These are phyloP conservation scores for Astrothelium subdiscretum DNA, from an alignment of 495 filamentous ascomycete species.

Conservation along the genomic window DNA sequence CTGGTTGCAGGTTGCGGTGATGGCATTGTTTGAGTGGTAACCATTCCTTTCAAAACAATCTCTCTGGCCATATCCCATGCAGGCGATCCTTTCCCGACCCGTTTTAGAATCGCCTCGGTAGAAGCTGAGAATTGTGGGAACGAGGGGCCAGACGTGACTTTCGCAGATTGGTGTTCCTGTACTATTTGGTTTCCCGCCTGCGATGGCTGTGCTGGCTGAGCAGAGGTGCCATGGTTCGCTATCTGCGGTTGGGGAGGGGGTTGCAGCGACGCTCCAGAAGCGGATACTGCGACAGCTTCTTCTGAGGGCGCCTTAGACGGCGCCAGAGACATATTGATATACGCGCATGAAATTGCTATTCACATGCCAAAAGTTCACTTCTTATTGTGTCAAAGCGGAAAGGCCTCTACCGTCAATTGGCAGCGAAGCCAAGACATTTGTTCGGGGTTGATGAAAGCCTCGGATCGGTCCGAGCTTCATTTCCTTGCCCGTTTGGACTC, in stretches of 20 bases:
- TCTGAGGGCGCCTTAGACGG: not conserved
- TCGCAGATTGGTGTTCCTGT: not conserved
- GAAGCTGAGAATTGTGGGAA: slow-evolving; percentile 19
- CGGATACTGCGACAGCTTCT: not conserved
- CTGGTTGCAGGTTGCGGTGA: slow-evolving; percentile 19
- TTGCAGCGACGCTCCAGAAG: not conserved
- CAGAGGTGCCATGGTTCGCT: not conserved
- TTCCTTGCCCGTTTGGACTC: not conserved
- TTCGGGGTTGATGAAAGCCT: not conserved
- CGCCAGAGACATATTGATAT: not conserved
- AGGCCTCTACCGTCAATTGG: not conserved
- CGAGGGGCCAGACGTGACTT: not conserved
- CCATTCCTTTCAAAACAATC: slow-evolving; percentile 32
- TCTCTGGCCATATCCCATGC: slow-evolving; percentile 33
- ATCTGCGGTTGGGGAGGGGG: not conserved
- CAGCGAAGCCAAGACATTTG: not conserved
- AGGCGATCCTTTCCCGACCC: slow-evolving; percentile 16
- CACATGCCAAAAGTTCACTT: not conserved
- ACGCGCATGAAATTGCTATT: not conserved
- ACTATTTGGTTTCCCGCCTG: not conserved
- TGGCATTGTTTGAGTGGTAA: slow-evolving; percentile 27
- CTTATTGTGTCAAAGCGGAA: not conserved
- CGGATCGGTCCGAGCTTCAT: not conserved
- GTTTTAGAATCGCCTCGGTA: slow-evolving; percentile 19
- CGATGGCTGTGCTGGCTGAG: not conserved